Percentiles rank a stretch among this genome's conserved stretches.
Conservation (phyloP, 805 yeast genomes). For the Monosporozyma yasuniensis region DNA sequence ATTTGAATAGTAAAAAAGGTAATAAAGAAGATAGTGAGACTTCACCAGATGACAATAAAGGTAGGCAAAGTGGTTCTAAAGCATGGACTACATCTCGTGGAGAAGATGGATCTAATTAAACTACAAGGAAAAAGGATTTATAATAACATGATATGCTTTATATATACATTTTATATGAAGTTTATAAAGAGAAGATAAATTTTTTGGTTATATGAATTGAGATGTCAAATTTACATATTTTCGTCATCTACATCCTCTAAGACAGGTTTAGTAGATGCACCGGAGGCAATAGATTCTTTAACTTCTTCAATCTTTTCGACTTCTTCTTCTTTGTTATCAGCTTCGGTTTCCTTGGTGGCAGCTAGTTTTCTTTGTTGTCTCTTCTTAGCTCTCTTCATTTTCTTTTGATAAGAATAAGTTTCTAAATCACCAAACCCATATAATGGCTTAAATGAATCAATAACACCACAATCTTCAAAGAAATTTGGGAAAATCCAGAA, state of each 20-base stretch:
- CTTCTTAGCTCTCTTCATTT: conserved; percentile 25
- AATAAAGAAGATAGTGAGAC: not conserved
- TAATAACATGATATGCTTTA: conserved; percentile 4
- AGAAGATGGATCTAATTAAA: conserved; percentile 49
- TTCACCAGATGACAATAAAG: conserved; percentile 8
- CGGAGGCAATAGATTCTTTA: not conserved
- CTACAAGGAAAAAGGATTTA: too few species aligned
- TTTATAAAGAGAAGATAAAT: not conserved
- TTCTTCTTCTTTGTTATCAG: conserved; percentile 4
- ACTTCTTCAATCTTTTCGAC: conserved; percentile 1
- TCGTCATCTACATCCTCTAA: conserved; percentile 3
- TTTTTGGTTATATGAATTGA: not conserved
- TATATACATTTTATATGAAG: not conserved
- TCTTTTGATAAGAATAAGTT: conserved; percentile 27
- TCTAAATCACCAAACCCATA: conserved; percentile 66
- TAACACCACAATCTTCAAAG: conserved; percentile 88
- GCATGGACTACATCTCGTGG: conserved; percentile 77
- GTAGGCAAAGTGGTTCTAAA: conserved; percentile 64
- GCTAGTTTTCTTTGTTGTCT: conserved; percentile 15
- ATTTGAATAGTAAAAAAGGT: conserved; percentile 15
- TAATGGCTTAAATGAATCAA: conserved; percentile 86
- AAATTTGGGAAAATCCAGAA: conserved; percentile 94
- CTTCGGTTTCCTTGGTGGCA: not conserved
- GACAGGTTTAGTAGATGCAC: not conserved
- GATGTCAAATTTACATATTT: not conserved